Base-by-base conservation (phyloP, 495 filamentous ascomycete genomes). In the Chaetomium cochliodes region DNA sequence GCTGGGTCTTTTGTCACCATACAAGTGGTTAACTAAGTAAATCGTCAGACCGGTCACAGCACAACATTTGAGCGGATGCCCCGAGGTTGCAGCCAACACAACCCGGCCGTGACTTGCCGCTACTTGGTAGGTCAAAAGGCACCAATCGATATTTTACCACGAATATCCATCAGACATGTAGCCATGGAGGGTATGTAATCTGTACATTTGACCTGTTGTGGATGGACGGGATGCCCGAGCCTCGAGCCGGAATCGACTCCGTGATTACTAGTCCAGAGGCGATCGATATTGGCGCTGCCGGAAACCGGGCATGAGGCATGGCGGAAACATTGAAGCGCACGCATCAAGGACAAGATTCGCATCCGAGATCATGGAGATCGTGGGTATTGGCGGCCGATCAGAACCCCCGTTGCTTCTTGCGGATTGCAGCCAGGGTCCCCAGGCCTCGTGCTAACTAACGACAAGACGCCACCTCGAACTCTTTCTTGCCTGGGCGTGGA, bases 281-380 rank as follows among this genome's bases (percentile, higher is more conserved):
- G 33, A 37, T 37, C 33, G 33, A 37, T 37, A 37, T 37, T 37
- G 33, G 33, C 33, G 33, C 33, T 37, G 41, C 16, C 41, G 16
- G 41, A 44, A 44, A 44, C 41, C 41, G 41, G 41, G 41, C 13
- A 18, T 18, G 3, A 44, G 41, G 13, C 41, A 44, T 44, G 41
- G 41, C 41, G 41, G 41, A 44, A 44, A 44, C 41, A 44, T 18
- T 44, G 13, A 44, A 16, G 41, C 41, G 13, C 33, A 37, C 41
- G 41, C 41, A 37, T 20, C 52, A 55, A 28, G 52, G 50, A 26
- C 23, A 26, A 33, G 26, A 37, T 33, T 20, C 28, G 52, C 52
- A 55, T 55, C 52, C 52, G 18, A 55, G 52, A 37, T 37, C 28
- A 33, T 55, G 52, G 52, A 37, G n/a, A 55, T 33, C 52, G 25